Evolutionary conservation across 345 rosid species (phyloP).

Genomic region (Eucalyptus pauciflora): DNA sequence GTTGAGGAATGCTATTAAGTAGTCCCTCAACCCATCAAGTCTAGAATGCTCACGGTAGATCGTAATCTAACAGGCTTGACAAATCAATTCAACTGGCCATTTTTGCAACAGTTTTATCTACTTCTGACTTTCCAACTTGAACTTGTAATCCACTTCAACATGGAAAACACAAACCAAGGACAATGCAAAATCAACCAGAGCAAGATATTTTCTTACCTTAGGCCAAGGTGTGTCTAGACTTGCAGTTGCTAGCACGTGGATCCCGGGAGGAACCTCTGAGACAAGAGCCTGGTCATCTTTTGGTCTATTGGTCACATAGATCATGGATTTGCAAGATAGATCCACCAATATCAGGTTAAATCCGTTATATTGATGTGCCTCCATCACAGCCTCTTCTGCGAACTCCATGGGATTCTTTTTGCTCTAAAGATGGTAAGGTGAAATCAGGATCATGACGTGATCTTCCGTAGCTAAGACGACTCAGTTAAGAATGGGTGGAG

Average conservation of each 20-base stretch:
- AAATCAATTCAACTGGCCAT: neutral
- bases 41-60: neutral
- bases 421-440: constrained; percentile 23
- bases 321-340: constrained; percentile 39
- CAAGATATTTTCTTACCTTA: constrained; percentile 17
- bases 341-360: constrained; percentile 60
- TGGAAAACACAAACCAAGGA: neutral
- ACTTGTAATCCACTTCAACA: neutral
- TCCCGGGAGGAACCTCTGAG: constrained; percentile 57
- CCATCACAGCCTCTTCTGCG: constrained; percentile 39
- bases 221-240: constrained; percentile 82
- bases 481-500: neutral
- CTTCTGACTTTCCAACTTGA: neutral
- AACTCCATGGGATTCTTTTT: constrained; percentile 46
- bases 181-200: neutral
- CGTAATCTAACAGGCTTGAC: neutral
- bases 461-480: neutral
- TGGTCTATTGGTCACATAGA: constrained; percentile 61
- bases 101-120: neutral
- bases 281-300: constrained; percentile 5
- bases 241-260: constrained; percentile 67
- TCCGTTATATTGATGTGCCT: constrained; percentile 42
- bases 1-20: neutral
- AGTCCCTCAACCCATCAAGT: neutral
- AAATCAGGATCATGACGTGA: neutral